Conservation (phyloP, 1,284 basidiomycete species). For the Puccinia novopanici region DNA sequence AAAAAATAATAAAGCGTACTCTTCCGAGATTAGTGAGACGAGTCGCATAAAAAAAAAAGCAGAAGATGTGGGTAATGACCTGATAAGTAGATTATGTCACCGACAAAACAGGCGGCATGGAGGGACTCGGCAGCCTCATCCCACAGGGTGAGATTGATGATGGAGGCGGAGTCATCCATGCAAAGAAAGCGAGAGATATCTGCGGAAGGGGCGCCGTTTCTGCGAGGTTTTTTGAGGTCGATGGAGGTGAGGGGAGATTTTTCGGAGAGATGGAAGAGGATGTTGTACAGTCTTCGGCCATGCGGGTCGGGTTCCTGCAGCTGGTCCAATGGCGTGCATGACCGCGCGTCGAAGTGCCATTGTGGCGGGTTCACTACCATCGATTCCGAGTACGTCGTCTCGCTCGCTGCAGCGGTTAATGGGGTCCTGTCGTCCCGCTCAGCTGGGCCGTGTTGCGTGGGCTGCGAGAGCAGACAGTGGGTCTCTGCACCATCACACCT, state of each 20-base stretch:
- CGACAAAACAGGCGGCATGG: slow-evolving; percentile 11
- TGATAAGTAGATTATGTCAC: slow-evolving; percentile 46
- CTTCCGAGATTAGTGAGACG: too few relatives aligned
- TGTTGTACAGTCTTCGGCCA: neutral
- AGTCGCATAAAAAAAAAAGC: neutral
- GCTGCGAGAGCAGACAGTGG: neutral
- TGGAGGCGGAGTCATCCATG: slow-evolving; percentile 39
- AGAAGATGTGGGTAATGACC: neutral
- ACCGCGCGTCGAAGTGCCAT: slow-evolving; percentile 42
- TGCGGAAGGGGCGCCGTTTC: slow-evolving; percentile 8
- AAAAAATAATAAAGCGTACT: neutral
- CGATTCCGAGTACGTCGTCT: slow-evolving; percentile 31
- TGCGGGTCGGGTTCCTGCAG: neutral
- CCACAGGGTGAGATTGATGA: slow-evolving; percentile 34
- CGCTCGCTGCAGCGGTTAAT: neutral
- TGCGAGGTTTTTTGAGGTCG: slow-evolving; percentile 30
- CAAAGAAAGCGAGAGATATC: slow-evolving; percentile 41
- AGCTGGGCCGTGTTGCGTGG: too few relatives aligned
- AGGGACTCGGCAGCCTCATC: slow-evolving; percentile 42
- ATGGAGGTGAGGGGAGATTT: slow-evolving; percentile 20
- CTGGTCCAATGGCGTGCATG: slow-evolving; percentile 32
- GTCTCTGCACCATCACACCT: neutral
- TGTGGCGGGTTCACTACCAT: slow-evolving; percentile 36
- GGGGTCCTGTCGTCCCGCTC: too few relatives aligned
- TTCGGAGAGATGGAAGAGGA: slow-evolving; percentile 28